Evolutionary conservation across 1,284 basidiomycete genomes (phyloP), one percentile per base, ranked within the genome.

Genomic region (Ustilago nuda): DNA sequence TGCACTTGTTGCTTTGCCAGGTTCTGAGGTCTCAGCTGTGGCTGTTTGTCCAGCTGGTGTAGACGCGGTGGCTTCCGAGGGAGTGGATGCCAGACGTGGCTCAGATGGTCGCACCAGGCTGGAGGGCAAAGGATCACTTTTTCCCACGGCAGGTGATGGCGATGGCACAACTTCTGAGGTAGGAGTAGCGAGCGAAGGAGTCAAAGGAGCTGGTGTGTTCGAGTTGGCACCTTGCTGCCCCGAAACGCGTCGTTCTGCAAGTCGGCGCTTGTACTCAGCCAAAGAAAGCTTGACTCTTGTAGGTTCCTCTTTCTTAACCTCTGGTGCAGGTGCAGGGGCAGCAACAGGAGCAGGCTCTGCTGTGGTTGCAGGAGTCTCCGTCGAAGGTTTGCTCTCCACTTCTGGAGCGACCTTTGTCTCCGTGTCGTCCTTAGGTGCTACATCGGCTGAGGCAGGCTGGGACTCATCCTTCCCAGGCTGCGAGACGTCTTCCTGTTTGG

Each of bases 221-320:
- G 60, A 52, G 41, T 60, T 60, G 9, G 56, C 33, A 3, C 58
- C 46, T 56, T 64, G 72, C 54, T 74, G 72, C 36, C 56, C 74
- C 17, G 80, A 75, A 23, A 81, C 76, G 8, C 81, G 72, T 37
- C 80, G 75, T 57, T 82, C 78, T 3, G 82, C 82, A 8, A 84
- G 70, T 13, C 83, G 79, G 45, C 80, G 80, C 65, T 84, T 84
- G 77, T 84, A 85, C 37, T 85, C 84, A 32, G 84, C 84, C 43
- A 85, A 41, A 9, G 82, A 82, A 5, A 85, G 70, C 59, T 82
- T 81, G 37, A 79, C 77, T 45, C 80, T 62, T 27, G 23, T 27
- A 4, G 84, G 83, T 46, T 75, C 68, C 36, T 72, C 74, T 51
- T 76, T 76, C 66, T 72, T 76, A 54, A 76, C 61, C 53, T 76